These are phyloP conservation scores for Metarhizium humberi DNA, from an alignment of 2,329 filamentous ascomycete genomes.

Conservation along the genomic window DNA sequence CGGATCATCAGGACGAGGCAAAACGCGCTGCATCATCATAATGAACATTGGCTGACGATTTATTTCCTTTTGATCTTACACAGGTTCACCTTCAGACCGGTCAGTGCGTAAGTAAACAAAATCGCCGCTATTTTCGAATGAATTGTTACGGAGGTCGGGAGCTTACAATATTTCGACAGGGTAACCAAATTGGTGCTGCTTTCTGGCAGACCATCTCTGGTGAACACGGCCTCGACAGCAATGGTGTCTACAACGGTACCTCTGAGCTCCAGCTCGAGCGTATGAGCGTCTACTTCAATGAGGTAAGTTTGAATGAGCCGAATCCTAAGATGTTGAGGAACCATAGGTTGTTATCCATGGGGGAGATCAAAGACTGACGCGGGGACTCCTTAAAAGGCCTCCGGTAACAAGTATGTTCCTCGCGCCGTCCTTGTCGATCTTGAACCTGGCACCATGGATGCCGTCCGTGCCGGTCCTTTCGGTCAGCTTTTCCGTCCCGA, in stretches of 20 bases:
- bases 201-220: slow-evolving; percentile 92
- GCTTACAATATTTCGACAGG: slow-evolving; percentile 48
- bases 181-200: slow-evolving; percentile 99
- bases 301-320: slow-evolving; percentile 30
- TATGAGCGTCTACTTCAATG: slow-evolving; percentile 99
- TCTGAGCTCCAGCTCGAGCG: slow-evolving; percentile 99
- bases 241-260: slow-evolving; percentile 96
- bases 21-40: background rate
- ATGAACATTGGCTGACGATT: slow-evolving; percentile 40
- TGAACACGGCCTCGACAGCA: slow-evolving; percentile 95
- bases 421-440: slow-evolving; percentile 98
- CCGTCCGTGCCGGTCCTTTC: slow-evolving; percentile 94
- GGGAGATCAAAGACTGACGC: background rate
- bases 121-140: background rate
- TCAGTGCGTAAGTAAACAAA: slow-evolving; percentile 69
- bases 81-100: slow-evolving; percentile 99
- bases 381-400: slow-evolving; percentile 48
- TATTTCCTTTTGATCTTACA: slow-evolving; percentile 29
- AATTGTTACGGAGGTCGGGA: slow-evolving; percentile 6
- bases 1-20: background rate
- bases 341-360: background rate
- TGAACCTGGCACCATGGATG: slow-evolving; percentile 99
- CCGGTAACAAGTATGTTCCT: slow-evolving; percentile 98
- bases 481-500: slow-evolving; percentile 99
- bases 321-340: background rate